Evolutionary conservation across 176 grass and related monocot genomes (phyloP).

Genomic region (Oryza australiensis): DNA sequence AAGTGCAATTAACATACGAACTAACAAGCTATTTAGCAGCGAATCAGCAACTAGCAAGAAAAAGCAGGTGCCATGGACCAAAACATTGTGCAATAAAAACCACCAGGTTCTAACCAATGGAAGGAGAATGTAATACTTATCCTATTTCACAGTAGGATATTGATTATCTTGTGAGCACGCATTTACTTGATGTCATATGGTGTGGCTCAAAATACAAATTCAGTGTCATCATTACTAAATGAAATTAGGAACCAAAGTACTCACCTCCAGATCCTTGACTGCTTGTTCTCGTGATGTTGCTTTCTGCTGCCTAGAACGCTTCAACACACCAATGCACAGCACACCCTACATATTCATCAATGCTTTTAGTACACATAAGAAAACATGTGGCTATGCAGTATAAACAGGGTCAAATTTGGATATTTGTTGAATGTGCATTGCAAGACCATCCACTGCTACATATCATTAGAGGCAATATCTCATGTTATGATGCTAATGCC

Average conservation of each 20-base stretch:
- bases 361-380: conserved; percentile 17
- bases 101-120: not conserved
- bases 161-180: not conserved
- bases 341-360: conserved; percentile 62
- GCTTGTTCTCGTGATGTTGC: conserved; percentile 76
- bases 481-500: not conserved
- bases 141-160: not conserved
- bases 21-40: conserved; percentile 4
- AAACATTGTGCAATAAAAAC: not conserved
- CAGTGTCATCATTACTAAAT: not conserved
- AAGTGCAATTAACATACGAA: not conserved
- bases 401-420: not conserved
- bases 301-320: conserved; percentile 71
- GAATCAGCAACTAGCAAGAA: not conserved
- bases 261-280: conserved; percentile 74
- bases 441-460: not conserved
- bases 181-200: conserved; percentile 2
- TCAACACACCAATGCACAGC: conserved; percentile 78
- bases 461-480: not conserved
- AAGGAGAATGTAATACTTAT: not conserved
- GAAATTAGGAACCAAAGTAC: conserved; percentile 27
- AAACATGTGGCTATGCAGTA: not conserved
- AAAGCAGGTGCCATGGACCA: not conserved
- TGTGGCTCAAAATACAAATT: not conserved
- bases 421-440: not conserved